Conservation (phyloP, 1,284 basidiomycete species). For the Heterobasidion annosum region DNA sequence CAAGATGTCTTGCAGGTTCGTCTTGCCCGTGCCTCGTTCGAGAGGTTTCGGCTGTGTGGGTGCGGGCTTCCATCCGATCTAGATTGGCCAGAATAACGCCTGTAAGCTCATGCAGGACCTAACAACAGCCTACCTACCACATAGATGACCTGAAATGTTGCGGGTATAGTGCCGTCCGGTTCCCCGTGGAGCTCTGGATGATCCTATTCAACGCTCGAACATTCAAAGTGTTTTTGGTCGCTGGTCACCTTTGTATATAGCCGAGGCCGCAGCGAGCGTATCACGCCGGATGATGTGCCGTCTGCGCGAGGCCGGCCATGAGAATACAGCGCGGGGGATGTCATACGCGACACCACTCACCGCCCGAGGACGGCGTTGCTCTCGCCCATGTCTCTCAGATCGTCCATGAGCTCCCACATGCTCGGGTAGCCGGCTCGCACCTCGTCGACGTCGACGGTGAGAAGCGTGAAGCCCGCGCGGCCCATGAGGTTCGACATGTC, state of each 20-base stretch:
- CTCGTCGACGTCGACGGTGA: conserved; percentile 96
- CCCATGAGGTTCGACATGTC: conserved; percentile 89
- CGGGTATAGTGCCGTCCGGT: conserved; percentile 79
- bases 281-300: conserved; percentile 73
- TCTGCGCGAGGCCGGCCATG: conserved; percentile 23
- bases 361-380: conserved; percentile 85
- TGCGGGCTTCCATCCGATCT: conserved; percentile 99
- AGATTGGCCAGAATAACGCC: not conserved
- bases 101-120: no score
- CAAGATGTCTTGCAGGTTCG: conserved; percentile 76
- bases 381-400: conserved; percentile 95
- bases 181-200: conserved; percentile 73
- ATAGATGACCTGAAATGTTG: conserved; percentile 95
- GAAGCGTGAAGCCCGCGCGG: conserved; percentile 88
- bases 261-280: conserved; percentile 83
- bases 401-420: conserved; percentile 94
- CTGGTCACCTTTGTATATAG: conserved; percentile 80
- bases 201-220: conserved; percentile 1
- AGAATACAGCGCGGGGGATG: not conserved
- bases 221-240: not conserved
- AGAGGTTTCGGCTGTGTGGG: conserved; percentile 80
- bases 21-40: conserved; percentile 76
- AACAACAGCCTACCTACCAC: conserved; percentile 43
- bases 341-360: conserved; percentile 23
- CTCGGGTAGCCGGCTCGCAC: conserved; percentile 86